These are phyloP conservation scores for Trypanosomatidae sp. DNA, from an alignment of 208 protist genomes.

Conservation along the genomic window DNA sequence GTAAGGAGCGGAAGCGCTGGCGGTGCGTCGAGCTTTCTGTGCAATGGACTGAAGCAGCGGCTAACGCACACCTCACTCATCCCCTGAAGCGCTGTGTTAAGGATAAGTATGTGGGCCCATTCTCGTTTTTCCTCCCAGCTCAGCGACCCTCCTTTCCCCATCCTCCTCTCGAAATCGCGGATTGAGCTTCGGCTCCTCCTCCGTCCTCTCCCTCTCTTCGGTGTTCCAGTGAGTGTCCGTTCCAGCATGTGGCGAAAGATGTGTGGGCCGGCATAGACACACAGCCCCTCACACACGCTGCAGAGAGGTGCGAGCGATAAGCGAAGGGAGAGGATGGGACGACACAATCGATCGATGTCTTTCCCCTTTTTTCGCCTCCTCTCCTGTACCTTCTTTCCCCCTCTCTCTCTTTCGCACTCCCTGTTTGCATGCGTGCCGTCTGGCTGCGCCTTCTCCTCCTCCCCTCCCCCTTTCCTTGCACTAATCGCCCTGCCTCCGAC, in stretches of 20 bases:
- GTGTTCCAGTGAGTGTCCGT: neutral
- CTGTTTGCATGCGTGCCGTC: neutral
- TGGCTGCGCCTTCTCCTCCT: neutral
- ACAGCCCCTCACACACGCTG: neutral
- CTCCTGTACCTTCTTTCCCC: too few species aligned
- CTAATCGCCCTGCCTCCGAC: neutral
- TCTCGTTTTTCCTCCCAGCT: neutral
- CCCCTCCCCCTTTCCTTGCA: too few species aligned
- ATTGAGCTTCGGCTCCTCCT: neutral
- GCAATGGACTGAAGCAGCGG: neutral
- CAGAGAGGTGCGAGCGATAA: neutral
- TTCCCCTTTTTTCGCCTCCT: slow-evolving; percentile 1
- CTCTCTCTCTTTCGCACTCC: neutral
- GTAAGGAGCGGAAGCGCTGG: neutral
- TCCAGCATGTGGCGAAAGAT: neutral
- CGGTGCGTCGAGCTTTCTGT: neutral
- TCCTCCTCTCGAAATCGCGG: neutral
- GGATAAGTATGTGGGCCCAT: neutral
- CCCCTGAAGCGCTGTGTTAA: neutral
- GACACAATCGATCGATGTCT: neutral
- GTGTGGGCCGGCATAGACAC: neutral
- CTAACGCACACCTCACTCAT: neutral
- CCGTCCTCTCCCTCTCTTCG: neutral
- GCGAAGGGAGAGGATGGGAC: neutral
- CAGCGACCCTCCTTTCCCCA: neutral